Evolutionary conservation across 768 basidiomycete species (phyloP), one percentile per base, ranked within the genome.

Genomic region (Suillus discolor): DNA sequence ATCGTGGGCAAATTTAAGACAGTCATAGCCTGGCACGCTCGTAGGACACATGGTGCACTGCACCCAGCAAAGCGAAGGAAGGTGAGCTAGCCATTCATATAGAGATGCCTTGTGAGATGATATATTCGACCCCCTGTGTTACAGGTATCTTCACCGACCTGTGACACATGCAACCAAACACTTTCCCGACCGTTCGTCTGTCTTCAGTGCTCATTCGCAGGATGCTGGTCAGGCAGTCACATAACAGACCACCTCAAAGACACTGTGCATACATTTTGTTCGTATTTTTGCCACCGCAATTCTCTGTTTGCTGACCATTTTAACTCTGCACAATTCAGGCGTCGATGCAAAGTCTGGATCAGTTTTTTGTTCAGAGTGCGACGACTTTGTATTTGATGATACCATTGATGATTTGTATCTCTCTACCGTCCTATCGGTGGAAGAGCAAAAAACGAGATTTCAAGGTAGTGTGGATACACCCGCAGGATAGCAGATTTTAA

Each of bases 271-370:
- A 70, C 72, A 11, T 90, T 93, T 71, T 88, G 93, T 92, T 61
- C 68, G 90, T 84, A 18, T 39, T 60, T 62, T 23, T 55, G 20
- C 34, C 23, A 18, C 44, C 44, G 13, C 59, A 51, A 49, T 25
- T 20, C 45, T 11, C 15, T 18, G 25, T 51, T 16, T 65, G 25
- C 28, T 44, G 15, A 45, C 23, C 8, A 31, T 15, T 61, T 20
- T 57, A 62, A 61, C 57, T 42, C 38, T 49, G 59, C 38, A 6
- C 49, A 51, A 54, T 53, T 9, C 70, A 96, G 94, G 90, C 71
- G 85, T 87, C 34, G 94, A 96, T 74, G 80, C 86, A 4, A 86
- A 85, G 68, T 85, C 88, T 0, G 94, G 95, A n/a, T 80, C 82
- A 12, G 78, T 96, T 2, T 96, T 85, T 71, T 96, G 95, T 73